These are phyloP conservation scores for Cryphonectria naterciae DNA, from an alignment of 2,329 filamentous ascomycete genomes.

Conservation along the genomic window DNA sequence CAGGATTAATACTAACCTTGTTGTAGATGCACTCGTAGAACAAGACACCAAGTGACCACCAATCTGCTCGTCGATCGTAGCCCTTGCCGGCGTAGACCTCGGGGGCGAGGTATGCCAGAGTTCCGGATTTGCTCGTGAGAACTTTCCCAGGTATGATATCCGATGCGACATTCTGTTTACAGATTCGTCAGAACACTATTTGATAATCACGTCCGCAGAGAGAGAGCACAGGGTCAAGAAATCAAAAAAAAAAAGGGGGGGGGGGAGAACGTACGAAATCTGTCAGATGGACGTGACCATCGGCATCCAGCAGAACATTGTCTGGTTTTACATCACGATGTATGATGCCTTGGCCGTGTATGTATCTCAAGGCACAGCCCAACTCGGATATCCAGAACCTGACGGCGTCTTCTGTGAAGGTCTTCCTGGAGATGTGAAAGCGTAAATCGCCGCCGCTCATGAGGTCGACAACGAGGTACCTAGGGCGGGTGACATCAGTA, in stretches of 20 bases:
- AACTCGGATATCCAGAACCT: conserved; percentile 97
- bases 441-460: conserved; percentile 97
- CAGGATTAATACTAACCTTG: conserved; percentile 64
- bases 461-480: conserved; percentile 96
- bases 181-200: conserved; percentile 40
- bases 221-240: no score
- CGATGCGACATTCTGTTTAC: conserved; percentile 87
- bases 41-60: conserved; percentile 98
- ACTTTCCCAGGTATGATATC: conserved; percentile 83
- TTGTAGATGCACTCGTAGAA: conserved; percentile 99
- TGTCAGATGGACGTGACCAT: conserved; percentile 94
- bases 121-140: conserved; percentile 94
- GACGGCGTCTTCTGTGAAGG: conserved; percentile 95
- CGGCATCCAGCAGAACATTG: conserved; percentile 84
- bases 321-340: conserved; percentile 92
- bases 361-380: conserved; percentile 86
- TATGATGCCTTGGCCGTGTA: conserved; percentile 85
- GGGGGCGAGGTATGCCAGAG: conserved; percentile 90
- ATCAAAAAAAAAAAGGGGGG: not conserved
- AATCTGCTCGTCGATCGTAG: conserved; percentile 89
- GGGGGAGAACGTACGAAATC: conserved; percentile 74
- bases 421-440: conserved; percentile 97
- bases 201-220: not conserved
- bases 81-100: conserved; percentile 92
- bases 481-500: conserved; percentile 38